These are phyloP conservation scores for Dendrobium huoshanense DNA, from an alignment of 106 monocot genomes.

Conservation along the genomic window DNA sequence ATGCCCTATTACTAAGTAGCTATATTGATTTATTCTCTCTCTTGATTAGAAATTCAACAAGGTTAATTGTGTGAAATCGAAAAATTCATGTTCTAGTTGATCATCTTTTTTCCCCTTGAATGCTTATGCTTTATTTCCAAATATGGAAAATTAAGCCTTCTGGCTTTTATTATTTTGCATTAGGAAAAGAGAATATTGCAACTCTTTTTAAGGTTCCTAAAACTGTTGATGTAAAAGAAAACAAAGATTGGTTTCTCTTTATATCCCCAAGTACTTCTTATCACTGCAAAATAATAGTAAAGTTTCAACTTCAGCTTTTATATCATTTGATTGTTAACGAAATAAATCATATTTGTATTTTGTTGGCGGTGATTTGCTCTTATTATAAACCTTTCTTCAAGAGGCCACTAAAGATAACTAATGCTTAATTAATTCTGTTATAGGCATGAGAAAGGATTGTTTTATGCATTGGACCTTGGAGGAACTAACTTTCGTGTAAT, in stretches of 20 bases:
- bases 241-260: background rate
- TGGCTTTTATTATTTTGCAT: background rate
- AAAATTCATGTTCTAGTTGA: background rate
- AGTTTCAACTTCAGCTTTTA: background rate
- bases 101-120: background rate
- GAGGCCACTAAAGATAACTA: background rate
- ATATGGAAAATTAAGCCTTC: background rate
- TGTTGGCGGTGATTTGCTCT: background rate
- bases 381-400: background rate
- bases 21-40: background rate
- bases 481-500: constrained; percentile 27
- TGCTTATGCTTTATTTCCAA: background rate
- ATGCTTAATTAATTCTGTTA: background rate
- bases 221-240: background rate
- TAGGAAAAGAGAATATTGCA: background rate
- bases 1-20: background rate
- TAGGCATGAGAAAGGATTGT: constrained; percentile 29
- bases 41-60: background rate
- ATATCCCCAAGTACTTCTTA: background rate
- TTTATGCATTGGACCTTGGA: constrained; percentile 36
- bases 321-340: background rate
- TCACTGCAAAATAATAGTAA: background rate
- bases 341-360: background rate
- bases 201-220: background rate
- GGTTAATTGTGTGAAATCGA: background rate